A percentile compares a stretch with the other conserved stretches of the same genome.
phyloP scores from a whole-genome alignment of 2,329 filamentous ascomycete species.

The Botryosphaeria agaves region DNA sequence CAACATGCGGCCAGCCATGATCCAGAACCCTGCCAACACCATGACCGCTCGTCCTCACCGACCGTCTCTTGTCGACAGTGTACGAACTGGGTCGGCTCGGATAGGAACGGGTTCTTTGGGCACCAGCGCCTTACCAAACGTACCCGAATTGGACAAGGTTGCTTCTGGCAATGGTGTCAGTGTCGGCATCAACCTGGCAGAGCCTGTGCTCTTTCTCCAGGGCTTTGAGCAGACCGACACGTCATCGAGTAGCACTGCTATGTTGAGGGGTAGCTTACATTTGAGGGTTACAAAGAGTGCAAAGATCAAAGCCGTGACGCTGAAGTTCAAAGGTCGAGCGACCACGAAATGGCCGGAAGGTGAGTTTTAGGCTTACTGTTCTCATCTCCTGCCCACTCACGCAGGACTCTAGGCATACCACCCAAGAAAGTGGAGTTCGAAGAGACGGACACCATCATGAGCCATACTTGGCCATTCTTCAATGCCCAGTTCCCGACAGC shows the following conservation, averaged over 20 bases:
- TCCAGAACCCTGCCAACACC: too few species aligned
- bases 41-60: too few species aligned
- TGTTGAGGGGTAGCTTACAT: conserved; percentile 70
- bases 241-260: conserved; percentile 52
- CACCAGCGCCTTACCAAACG: conserved; percentile 8
- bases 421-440: conserved; percentile 68
- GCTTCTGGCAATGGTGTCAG: conserved; percentile 59
- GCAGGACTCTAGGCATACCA: conserved; percentile 67
- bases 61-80: conserved; percentile 22
- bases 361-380: conserved; percentile 12
- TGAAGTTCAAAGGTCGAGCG: conserved; percentile 73
- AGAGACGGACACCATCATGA: conserved; percentile 73
- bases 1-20: too few species aligned
- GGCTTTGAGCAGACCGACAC: conserved; percentile 58
- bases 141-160: conserved; percentile 40
- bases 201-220: conserved; percentile 64
- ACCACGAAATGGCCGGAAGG: conserved; percentile 93
- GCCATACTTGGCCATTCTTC: conserved; percentile 84
- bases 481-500: conserved; percentile 51
- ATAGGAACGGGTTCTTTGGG: too few species aligned
- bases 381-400: too few species aligned
- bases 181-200: conserved; percentile 57
- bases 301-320: conserved; percentile 80
- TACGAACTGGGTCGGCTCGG: conserved; percentile 19
- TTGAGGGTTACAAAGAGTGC: conserved; percentile 73